Percentiles rank a stretch among this genome's conserved stretches.
Conservation (phyloP, 2,329 filamentous ascomycete species). For the Volutella citrinella region DNA sequence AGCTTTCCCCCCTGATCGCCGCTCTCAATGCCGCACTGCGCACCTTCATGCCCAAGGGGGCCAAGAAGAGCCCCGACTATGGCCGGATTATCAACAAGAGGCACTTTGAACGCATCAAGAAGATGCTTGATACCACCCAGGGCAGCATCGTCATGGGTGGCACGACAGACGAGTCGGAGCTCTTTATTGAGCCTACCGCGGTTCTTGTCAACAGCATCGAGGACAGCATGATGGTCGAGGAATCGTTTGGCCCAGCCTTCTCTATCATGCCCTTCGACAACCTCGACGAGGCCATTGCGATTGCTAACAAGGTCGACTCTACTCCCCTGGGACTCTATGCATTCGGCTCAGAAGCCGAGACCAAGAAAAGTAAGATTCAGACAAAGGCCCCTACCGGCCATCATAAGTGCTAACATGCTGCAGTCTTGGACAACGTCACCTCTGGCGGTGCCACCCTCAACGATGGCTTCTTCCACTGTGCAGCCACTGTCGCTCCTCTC, state of each 20-base stretch:
- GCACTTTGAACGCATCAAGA: conserved; percentile 80
- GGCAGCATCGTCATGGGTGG: conserved; percentile 89
- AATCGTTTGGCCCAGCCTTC: conserved; percentile 92
- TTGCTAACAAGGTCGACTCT: conserved; percentile 76
- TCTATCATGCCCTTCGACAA: conserved; percentile 74
- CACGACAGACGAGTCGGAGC: conserved; percentile 71
- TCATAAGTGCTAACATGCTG: conserved; percentile 24
- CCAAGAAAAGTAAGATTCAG: conserved; percentile 60
- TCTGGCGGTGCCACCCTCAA: conserved; percentile 52
- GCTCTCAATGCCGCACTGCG: conserved; percentile 69
- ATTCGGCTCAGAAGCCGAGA: conserved; percentile 80
- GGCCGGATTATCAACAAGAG: conserved; percentile 75
- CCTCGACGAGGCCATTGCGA: conserved; percentile 80
- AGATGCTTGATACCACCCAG: conserved; percentile 79
- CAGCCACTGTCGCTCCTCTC: conserved; percentile 41
- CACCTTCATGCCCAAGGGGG: conserved; percentile 81
- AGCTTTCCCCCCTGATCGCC: conserved; percentile 69
- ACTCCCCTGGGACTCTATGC: conserved; percentile 83
- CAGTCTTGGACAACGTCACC: conserved; percentile 36
- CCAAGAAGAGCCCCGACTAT: conserved; percentile 74
- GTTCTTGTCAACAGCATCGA: conserved; percentile 69
- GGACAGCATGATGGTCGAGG: conserved; percentile 77
- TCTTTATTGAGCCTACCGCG: conserved; percentile 90
- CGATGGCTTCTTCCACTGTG: conserved; percentile 43
- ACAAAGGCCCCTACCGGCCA: neutral